phyloP scores from a whole-genome alignment of 495 filamentous ascomycete species.

The Eremomyces bilateralis region DNA sequence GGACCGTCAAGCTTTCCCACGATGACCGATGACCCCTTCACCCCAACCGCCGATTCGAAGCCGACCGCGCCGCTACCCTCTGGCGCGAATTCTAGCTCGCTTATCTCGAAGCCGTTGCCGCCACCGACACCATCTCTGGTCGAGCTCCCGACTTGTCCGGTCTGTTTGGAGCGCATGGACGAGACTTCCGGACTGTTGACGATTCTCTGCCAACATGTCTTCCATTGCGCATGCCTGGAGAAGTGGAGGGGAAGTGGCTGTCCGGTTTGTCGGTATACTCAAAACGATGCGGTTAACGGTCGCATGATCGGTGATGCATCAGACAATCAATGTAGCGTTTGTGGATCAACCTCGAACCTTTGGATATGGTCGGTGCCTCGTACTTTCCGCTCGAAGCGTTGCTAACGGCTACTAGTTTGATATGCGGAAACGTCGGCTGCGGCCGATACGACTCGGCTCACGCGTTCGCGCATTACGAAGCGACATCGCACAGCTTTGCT shows the following conservation, averaged over 20 bases:
- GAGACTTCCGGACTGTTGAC: constrained; percentile 87
- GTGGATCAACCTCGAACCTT: constrained; percentile 56
- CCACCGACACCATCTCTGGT: constrained; percentile 78
- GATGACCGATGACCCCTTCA: constrained; percentile 43
- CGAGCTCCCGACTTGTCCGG: constrained; percentile 88
- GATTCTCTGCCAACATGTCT: constrained; percentile 93
- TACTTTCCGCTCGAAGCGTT: neutral
- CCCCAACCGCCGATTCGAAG: constrained; percentile 21
- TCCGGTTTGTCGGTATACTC: constrained; percentile 82
- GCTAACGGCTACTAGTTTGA: constrained; percentile 32
- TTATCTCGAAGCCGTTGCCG: constrained; percentile 61
- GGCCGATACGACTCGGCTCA: constrained; percentile 87
- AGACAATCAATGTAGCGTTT: constrained; percentile 43
- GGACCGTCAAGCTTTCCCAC: constrained; percentile 29
- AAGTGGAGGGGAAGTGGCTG: constrained; percentile 92
- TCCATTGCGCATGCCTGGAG: constrained; percentile 89
- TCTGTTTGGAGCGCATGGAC: constrained; percentile 96
- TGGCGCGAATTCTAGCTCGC: constrained; percentile 20
- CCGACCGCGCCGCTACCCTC: neutral
- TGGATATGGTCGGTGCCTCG: constrained; percentile 35
- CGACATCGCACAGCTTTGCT: constrained; percentile 70
- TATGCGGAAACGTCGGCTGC: constrained; percentile 85
- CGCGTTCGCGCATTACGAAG: constrained; percentile 83
- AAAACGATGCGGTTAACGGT: constrained; percentile 16
- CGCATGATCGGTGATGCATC: constrained; percentile 10